Conservation (phyloP, 2,329 filamentous ascomycete genomes). For the Xylariaceae sp. region DNA sequence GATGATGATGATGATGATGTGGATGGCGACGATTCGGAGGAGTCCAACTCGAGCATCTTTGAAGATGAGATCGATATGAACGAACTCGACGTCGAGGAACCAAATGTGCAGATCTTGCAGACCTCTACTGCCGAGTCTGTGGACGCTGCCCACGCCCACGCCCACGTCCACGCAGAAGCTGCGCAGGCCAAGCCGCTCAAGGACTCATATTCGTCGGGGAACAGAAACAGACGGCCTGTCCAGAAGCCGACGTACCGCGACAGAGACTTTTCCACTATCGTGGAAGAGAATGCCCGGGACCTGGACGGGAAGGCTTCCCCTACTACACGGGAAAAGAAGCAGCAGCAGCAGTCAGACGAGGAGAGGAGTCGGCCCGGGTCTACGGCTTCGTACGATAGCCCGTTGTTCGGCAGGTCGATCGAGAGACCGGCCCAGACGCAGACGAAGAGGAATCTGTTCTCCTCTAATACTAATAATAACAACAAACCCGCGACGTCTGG, state of each 20-base stretch:
- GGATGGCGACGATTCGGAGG: conserved; percentile 28
- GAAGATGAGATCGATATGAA: conserved; percentile 34
- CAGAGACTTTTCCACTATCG: conserved; percentile 40
- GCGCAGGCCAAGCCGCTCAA: conserved; percentile 48
- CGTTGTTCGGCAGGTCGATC: conserved; percentile 30
- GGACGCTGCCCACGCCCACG: conserved; percentile 33
- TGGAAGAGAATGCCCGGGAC: conserved; percentile 45
- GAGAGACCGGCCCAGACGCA: conserved; percentile 27
- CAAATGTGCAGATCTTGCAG: conserved; percentile 30
- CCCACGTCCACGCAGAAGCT: conserved; percentile 38
- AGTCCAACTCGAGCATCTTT: conserved; percentile 38
- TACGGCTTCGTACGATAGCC: conserved; percentile 28
- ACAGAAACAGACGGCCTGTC: conserved; percentile 32
- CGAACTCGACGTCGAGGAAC: conserved; percentile 28
- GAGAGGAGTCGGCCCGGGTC: conserved; percentile 5
- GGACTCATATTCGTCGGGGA: conserved; percentile 47
- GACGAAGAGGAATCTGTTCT: conserved; percentile 28
- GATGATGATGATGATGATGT: conserved; percentile 21
- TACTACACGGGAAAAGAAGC: conserved; percentile 22
- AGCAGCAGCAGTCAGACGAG: not conserved
- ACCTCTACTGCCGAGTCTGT: conserved; percentile 28
- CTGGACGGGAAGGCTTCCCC: conserved; percentile 28
- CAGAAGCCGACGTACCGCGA: conserved; percentile 30
- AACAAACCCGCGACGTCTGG: not conserved
- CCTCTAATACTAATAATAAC: conserved; percentile 16